These are phyloP conservation scores for Eucalyptus lansdowneana DNA, from an alignment of 345 rosid species.

Conservation along the genomic window DNA sequence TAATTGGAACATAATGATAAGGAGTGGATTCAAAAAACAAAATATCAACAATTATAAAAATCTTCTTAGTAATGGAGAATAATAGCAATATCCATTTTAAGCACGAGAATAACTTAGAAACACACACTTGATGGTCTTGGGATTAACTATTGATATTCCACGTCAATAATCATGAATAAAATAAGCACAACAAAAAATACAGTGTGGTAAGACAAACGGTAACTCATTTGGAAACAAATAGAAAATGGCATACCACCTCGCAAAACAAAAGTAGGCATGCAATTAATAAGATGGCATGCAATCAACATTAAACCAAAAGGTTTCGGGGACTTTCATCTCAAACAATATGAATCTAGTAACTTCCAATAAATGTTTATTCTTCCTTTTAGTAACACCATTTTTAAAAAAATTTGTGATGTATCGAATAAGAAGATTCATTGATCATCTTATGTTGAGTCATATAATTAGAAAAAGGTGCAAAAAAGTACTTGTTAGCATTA, in stretches of 20 bases:
- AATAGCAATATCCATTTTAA: background rate
- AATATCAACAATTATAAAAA: background rate
- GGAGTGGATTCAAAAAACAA: background rate
- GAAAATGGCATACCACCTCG: background rate
- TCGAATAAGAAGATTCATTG: background rate
- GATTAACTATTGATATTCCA: background rate
- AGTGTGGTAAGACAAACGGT: background rate
- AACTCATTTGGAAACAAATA: background rate
- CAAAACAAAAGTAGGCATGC: background rate
- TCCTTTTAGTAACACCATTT: background rate
- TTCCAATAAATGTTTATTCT: background rate
- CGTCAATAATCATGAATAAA: accelerated
- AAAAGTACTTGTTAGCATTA: background rate
- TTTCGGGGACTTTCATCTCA: background rate
- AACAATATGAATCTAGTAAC: background rate
- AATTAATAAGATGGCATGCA: background rate
- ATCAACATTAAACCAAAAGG: background rate
- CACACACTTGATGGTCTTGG: background rate
- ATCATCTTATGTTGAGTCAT: background rate
- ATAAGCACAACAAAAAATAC: background rate
- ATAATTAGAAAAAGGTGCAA: too few relatives aligned
- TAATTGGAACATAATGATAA: background rate
- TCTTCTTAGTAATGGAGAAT: background rate
- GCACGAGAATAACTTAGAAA: background rate
- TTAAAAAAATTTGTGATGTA: background rate